Evolutionary conservation across 352 stramenopile genomes (phyloP).

Genomic region (Aphanomyces invadans): DNA sequence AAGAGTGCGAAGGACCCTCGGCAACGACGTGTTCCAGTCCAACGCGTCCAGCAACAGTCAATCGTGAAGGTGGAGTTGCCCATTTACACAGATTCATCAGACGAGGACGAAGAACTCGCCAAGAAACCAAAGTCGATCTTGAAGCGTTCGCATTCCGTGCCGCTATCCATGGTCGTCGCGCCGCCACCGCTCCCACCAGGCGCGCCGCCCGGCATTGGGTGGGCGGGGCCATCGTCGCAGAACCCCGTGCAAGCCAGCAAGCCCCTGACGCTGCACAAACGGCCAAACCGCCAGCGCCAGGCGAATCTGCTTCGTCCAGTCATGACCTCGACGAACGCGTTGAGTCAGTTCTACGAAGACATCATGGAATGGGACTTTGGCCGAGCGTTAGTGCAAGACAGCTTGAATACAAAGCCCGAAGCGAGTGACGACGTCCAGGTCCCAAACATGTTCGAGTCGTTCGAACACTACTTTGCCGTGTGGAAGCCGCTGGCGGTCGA

Average conservation of each 20-base stretch:
- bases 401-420: slow-evolving; percentile 37
- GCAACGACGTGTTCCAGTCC: neutral
- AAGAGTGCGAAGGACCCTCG: neutral
- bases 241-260: neutral
- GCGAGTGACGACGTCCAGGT: slow-evolving; percentile 39
- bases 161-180: neutral
- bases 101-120: slow-evolving; percentile 6
- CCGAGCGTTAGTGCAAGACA: slow-evolving; percentile 48
- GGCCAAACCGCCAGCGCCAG: slow-evolving; percentile 17
- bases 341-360: slow-evolving; percentile 77
- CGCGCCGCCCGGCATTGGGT: neutral
- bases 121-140: slow-evolving; percentile 21
- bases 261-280: slow-evolving; percentile 11
- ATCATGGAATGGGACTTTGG: slow-evolving; percentile 79
- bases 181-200: neutral
- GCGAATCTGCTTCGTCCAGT: neutral
- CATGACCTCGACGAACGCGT: neutral
- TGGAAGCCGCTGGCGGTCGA: slow-evolving; percentile 80
- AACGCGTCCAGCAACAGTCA: neutral
- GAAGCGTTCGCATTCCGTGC: neutral
- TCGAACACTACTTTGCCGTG: slow-evolving; percentile 83
- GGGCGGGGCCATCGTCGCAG: neutral
- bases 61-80: slow-evolving; percentile 9
- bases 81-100: slow-evolving; percentile 11
- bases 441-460: slow-evolving; percentile 77